Base-by-base conservation (phyloP, 768 basidiomycete species). In the Boletus sp. region DNA sequence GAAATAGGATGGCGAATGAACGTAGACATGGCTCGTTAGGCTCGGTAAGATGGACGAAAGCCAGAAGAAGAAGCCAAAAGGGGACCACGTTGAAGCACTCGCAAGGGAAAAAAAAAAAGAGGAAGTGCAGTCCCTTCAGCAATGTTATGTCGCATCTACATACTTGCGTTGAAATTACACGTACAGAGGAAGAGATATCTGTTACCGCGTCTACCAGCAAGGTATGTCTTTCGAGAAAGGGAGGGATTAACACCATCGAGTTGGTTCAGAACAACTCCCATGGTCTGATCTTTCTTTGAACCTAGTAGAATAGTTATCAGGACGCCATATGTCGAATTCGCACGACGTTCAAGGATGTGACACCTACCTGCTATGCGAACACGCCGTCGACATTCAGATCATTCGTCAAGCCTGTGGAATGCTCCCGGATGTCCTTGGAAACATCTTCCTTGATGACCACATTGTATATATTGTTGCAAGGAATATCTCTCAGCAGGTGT, bases 361-460 rank as follows among this genome's bases (percentile, higher is more conserved):
- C 3, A 60, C 77, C 40, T 59, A 93, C 92, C 80, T 98, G 94
- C 19, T 87, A 78, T 72, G 98, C 97, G 64, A 87, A 99, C 4
- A 97, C 89, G 1, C 93, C 93, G 62, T 98, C 93, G 9, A 98
- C 92, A 64, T 90, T 93, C 0, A 94, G 91, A 63, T 95, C 90
- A 65, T 97, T 97, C 54, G 84, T 91, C 47, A 98, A 77, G 66
- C 93, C 87, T n/a, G 93, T 86, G 65, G 98, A 98, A 67, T 97
- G 92, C 51, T 92, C 88, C 61, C 92, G 87, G 30, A 87, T 90
- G 30, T 89, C 83, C 32, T 87, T 77, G 70, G 89, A 99, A 15
- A 87, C 73, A 6, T 88, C 86, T 67, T 98, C 97, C 32, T 86
- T 81, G 23, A 94, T 91, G 11, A 81, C 74, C 29, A 98, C 75